phyloP scores from a whole-genome alignment of 2,329 filamentous ascomycete species.

The Cladorrhinum sp. region DNA sequence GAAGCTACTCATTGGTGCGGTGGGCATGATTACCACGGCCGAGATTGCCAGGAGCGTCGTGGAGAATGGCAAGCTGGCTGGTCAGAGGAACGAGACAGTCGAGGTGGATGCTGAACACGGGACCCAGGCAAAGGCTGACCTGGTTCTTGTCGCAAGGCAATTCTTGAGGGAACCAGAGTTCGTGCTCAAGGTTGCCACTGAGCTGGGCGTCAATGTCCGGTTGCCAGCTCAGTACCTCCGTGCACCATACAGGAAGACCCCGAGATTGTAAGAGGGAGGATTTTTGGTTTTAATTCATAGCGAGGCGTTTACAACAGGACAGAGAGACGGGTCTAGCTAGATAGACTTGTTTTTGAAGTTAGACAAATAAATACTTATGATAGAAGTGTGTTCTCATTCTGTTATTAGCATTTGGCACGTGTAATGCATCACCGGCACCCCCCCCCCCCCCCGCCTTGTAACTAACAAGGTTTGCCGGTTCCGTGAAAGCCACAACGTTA shows the following conservation, averaged over 20 bases:
- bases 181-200: constrained; percentile 68
- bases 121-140: constrained; percentile 53
- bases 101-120: constrained; percentile 42
- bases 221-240: constrained; percentile 66
- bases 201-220: constrained; percentile 67
- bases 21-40: constrained; percentile 70
- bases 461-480: not conserved
- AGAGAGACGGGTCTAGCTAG: not conserved
- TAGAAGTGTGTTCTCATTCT: not conserved
- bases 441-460: no score
- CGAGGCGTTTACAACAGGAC: not conserved
- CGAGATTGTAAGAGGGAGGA: constrained; percentile 6
- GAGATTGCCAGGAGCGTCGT: constrained; percentile 61
- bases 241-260: constrained; percentile 26
- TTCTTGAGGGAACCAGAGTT: constrained; percentile 82
- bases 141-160: constrained; percentile 70
- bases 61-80: constrained; percentile 42
- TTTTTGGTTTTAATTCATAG: not conserved
- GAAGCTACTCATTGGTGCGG: constrained; percentile 64
- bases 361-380: not conserved
- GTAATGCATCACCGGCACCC: no score
- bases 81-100: constrained; percentile 36
- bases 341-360: not conserved
- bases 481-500: not conserved
- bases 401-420: no score